These are phyloP conservation scores for Rhizopogon rudus DNA, from an alignment of 768 basidiomycete species.

Conservation along the genomic window DNA sequence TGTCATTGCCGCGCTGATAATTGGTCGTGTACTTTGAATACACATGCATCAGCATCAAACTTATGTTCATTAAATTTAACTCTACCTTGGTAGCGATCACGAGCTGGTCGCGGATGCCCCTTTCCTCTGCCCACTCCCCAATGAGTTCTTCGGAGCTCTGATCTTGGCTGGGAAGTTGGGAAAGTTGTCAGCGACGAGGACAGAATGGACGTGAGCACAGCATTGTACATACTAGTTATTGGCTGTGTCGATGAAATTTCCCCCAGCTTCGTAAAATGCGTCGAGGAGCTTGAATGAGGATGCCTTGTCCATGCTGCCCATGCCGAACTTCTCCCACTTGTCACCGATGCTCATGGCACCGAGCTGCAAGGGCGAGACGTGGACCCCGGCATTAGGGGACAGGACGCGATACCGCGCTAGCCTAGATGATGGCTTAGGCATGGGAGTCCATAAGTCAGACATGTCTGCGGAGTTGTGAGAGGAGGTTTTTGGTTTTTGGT, in stretches of 20 bases:
- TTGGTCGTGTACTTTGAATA: slow-evolving; percentile 16
- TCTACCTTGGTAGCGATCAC: slow-evolving; percentile 39
- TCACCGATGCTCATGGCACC: slow-evolving; percentile 47
- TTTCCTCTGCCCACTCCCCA: slow-evolving; percentile 44
- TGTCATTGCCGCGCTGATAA: slow-evolving; percentile 16
- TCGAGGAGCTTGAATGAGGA: slow-evolving; percentile 40
- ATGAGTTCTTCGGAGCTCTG: slow-evolving; percentile 38
- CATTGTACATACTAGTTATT: slow-evolving; percentile 32
- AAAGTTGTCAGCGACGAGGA: not conserved
- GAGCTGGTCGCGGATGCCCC: slow-evolving; percentile 39
- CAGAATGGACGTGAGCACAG: not conserved
- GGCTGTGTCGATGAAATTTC: slow-evolving; percentile 44
- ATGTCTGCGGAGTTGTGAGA: not conserved
- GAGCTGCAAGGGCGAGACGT: slow-evolving; percentile 44
- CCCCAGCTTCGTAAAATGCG: slow-evolving; percentile 35
- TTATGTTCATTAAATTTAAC: not conserved
- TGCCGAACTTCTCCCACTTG: slow-evolving; percentile 13
- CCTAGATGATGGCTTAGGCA: slow-evolving; percentile 23
- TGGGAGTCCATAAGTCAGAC: slow-evolving; percentile 2
- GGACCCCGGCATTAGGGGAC: slow-evolving; percentile 36
- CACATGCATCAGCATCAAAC: not conserved
- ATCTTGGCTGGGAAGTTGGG: slow-evolving; percentile 22
- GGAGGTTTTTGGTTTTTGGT: not conserved
- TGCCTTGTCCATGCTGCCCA: slow-evolving; percentile 39
- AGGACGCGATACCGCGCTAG: slow-evolving; percentile 35